Evolutionary conservation across 2,329 filamentous ascomycete genomes (phyloP).

Genomic region (Alternaria rosae): DNA sequence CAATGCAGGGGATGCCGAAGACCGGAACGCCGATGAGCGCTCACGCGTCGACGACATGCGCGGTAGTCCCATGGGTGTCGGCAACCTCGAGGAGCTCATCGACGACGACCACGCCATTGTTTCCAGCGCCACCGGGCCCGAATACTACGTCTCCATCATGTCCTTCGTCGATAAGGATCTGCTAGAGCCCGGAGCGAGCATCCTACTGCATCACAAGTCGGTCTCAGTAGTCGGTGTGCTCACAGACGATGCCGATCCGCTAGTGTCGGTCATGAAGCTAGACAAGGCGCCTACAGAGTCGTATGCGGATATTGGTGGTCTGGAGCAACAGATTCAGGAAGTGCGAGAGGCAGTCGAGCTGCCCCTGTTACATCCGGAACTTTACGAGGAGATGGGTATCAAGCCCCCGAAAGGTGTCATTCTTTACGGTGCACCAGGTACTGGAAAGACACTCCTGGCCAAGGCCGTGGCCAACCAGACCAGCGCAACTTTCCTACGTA

Average conservation of each 20-base stretch:
- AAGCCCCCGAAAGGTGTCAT: slow-evolving; percentile 99
- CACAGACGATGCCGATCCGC: slow-evolving; percentile 92
- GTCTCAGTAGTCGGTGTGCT: slow-evolving; percentile 97
- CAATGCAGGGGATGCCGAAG: slow-evolving; percentile 72
- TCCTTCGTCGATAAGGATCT: slow-evolving; percentile 99
- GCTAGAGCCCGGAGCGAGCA: slow-evolving; percentile 92
- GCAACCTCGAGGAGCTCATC: slow-evolving; percentile 97
- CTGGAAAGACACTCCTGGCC: slow-evolving; percentile 92
- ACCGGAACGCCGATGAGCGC: slow-evolving; percentile 93
- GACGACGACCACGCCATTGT: slow-evolving; percentile 99
- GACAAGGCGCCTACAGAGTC: slow-evolving; percentile 98
- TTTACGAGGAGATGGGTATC: slow-evolving; percentile 99
- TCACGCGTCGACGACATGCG: slow-evolving; percentile 97
- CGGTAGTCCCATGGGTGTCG: slow-evolving; percentile 97
- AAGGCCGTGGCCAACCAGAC: slow-evolving; percentile 99
- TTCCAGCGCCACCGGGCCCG: slow-evolving; percentile 93
- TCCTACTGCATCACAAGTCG: slow-evolving; percentile 95
- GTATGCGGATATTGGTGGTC: slow-evolving; percentile 96
- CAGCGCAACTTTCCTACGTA: slow-evolving; percentile 96
- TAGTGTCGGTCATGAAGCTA: slow-evolving; percentile 98
- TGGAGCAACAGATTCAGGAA: slow-evolving; percentile 96
- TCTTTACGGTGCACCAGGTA: slow-evolving; percentile 95
- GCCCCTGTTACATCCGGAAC: slow-evolving; percentile 90
- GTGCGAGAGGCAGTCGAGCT: slow-evolving; percentile 96
- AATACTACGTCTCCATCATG: slow-evolving; percentile 99